Evolutionary conservation across 139 green algal species (phyloP).

Genomic region (Chloropicon primus): DNA sequence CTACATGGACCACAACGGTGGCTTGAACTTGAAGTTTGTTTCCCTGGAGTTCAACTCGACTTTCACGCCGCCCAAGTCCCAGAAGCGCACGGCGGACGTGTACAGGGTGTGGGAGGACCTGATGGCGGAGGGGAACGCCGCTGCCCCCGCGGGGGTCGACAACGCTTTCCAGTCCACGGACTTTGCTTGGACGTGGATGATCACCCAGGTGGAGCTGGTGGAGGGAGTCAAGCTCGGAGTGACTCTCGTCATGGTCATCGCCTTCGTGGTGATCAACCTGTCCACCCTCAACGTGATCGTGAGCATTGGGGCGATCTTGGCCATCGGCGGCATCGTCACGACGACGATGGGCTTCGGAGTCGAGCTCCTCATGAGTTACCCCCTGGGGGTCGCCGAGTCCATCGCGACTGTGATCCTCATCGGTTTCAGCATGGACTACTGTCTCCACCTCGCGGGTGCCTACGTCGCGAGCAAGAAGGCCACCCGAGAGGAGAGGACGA

Average conservation of each 20-base stretch:
- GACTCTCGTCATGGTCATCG: slow-evolving; percentile 9
- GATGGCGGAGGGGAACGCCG: background rate
- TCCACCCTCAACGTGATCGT: slow-evolving; percentile 24
- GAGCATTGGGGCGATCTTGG: slow-evolving; percentile 16
- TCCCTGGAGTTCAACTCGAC: background rate
- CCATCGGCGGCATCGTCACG: slow-evolving; percentile 22
- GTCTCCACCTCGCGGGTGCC: slow-evolving; percentile 27
- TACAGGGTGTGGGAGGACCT: slow-evolving; percentile 3
- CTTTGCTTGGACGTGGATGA: background rate
- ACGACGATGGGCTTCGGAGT: slow-evolving; percentile 20
- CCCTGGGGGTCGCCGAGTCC: slow-evolving; percentile 25
- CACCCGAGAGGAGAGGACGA: slow-evolving; percentile 14
- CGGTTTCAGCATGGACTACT: slow-evolving; percentile 38
- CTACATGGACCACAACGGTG: background rate
- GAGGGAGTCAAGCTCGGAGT: slow-evolving; percentile 3
- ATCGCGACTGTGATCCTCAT: slow-evolving; percentile 37
- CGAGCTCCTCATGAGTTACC: slow-evolving; percentile 20
- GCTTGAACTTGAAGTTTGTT: background rate
- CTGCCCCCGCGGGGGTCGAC: background rate
- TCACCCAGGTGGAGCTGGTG: slow-evolving; percentile 4
- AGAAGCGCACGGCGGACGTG: background rate
- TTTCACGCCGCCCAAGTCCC: slow-evolving; percentile 2
- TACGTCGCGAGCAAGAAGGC: slow-evolving; percentile 21
- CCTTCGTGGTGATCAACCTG: slow-evolving; percentile 27
- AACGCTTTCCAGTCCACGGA: background rate